Evolutionary conservation across 2,329 filamentous ascomycete genomes (phyloP).

Genomic region (Botrytis cinerea): DNA sequence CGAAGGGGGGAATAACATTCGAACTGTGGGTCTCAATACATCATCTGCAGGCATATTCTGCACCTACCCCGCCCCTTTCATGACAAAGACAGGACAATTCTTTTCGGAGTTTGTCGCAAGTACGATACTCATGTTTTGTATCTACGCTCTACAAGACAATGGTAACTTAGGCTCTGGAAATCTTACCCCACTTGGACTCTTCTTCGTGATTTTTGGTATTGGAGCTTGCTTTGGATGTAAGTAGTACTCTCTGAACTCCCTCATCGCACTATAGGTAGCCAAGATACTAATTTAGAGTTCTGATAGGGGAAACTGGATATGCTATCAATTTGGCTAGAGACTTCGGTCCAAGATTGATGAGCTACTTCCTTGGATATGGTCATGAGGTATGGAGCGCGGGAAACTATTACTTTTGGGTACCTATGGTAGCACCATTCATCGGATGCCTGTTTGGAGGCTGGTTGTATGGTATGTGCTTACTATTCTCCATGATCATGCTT

Average conservation of each 20-base stretch:
- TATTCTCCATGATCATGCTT: not conserved
- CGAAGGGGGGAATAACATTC: constrained; percentile 60
- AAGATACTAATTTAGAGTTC: not conserved
- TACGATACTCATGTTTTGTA: constrained; percentile 69
- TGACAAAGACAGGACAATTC: constrained; percentile 67
- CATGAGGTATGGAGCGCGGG: constrained; percentile 66
- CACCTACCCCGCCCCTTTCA: constrained; percentile 66
- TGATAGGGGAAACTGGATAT: constrained; percentile 69
- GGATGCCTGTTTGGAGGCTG: constrained; percentile 66
- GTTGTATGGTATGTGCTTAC: constrained; percentile 53
- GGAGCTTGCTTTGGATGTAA: constrained; percentile 65
- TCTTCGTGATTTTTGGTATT: constrained; percentile 75
- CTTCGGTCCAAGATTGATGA: constrained; percentile 66
- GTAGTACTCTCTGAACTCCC: not conserved
- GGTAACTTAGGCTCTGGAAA: constrained; percentile 54
- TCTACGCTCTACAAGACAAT: constrained; percentile 67
- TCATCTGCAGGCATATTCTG: constrained; percentile 69
- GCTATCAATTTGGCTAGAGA: constrained; percentile 74
- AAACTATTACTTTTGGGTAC: constrained; percentile 73
- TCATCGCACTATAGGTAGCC: not conserved
- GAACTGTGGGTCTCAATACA: constrained; percentile 57
- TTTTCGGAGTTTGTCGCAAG: constrained; percentile 72
- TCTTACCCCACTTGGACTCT: constrained; percentile 61
- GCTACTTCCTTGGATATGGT: constrained; percentile 69
- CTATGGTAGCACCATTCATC: constrained; percentile 70